Percentiles rank a stretch among this genome's conserved stretches.
These are phyloP conservation scores for Geosmithia flava DNA, from an alignment of 2,329 filamentous ascomycete species.

Conservation along the genomic window DNA sequence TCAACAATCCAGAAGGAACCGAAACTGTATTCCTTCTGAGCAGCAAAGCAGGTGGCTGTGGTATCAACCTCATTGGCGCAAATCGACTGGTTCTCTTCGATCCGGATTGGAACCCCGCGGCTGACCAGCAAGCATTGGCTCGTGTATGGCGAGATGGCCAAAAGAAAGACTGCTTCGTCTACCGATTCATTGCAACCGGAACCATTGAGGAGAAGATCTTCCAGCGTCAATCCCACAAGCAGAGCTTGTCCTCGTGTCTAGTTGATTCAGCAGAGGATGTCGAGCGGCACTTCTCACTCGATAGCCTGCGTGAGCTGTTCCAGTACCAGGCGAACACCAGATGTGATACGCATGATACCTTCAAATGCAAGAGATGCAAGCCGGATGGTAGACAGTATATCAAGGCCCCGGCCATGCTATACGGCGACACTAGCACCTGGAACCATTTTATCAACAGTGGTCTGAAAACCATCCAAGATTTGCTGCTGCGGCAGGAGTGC, in stretches of 20 bases:
- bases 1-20: constrained; percentile 81
- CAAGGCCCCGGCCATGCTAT: constrained; percentile 89
- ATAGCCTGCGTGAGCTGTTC: constrained; percentile 85
- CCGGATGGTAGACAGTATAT: constrained; percentile 77
- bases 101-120: constrained; percentile 95
- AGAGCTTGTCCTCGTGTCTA: constrained; percentile 89
- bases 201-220: constrained; percentile 99
- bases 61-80: constrained; percentile 87
- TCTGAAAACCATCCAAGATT: constrained; percentile 75
- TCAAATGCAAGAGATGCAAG: constrained; percentile 94
- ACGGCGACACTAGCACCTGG: constrained; percentile 98
- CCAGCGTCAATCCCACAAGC: constrained; percentile 95
- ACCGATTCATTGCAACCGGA: constrained; percentile 96
- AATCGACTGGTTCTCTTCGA: constrained; percentile 95
- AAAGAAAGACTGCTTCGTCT: constrained; percentile 98
- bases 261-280: constrained; percentile 96
- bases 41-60: constrained; percentile 92
- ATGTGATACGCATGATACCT: constrained; percentile 95
- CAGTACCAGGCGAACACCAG: constrained; percentile 76
- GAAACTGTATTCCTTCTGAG: constrained; percentile 96
- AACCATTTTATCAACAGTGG: constrained; percentile 87
- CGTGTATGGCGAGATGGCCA: constrained; percentile 98
- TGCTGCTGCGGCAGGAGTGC: constrained; percentile 78
- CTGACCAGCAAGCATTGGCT: constrained; percentile 91
- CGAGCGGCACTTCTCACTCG: constrained; percentile 88